These are phyloP conservation scores for Priceomyces medius DNA, from an alignment of 805 yeast genomes.

Conservation along the genomic window DNA sequence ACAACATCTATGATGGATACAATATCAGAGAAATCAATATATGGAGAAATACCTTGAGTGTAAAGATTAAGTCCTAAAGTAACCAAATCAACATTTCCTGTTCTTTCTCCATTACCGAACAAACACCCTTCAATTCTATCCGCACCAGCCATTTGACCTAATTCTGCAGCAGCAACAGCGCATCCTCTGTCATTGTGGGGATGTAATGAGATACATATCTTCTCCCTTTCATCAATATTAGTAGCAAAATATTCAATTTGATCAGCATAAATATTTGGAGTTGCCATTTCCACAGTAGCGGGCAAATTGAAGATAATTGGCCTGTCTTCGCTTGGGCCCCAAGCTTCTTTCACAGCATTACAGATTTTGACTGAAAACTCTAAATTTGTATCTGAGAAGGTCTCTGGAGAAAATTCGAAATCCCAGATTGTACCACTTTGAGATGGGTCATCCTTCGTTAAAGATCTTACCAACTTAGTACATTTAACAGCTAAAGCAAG, in stretches of 20 bases:
- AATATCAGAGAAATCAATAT: slow-evolving; percentile 69
- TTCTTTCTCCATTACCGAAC: slow-evolving; percentile 85
- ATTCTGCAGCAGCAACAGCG: slow-evolving; percentile 85
- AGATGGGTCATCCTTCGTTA: slow-evolving; percentile 68
- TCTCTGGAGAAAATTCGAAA: slow-evolving; percentile 79
- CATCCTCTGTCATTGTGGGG: slow-evolving; percentile 87
- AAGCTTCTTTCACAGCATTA: slow-evolving; percentile 71
- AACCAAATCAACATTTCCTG: slow-evolving; percentile 82
- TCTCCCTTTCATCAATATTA: slow-evolving; percentile 63
- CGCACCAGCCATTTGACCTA: slow-evolving; percentile 83
- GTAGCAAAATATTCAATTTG: slow-evolving; percentile 74
- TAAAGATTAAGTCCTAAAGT: slow-evolving; percentile 75
- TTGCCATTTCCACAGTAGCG: slow-evolving; percentile 79
- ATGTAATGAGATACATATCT: slow-evolving; percentile 71
- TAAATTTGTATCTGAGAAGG: slow-evolving; percentile 67
- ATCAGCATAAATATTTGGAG: slow-evolving; percentile 82
- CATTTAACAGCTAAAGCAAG: slow-evolving; percentile 61
- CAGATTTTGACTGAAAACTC: slow-evolving; percentile 65
- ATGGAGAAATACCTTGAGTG: slow-evolving; percentile 74
- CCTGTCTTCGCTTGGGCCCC: slow-evolving; percentile 64
- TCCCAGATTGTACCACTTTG: slow-evolving; percentile 61
- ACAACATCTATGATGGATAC: slow-evolving; percentile 65
- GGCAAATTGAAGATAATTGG: slow-evolving; percentile 82
- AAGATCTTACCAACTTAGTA: slow-evolving; percentile 57
- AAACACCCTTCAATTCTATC: slow-evolving; percentile 84